Conservation (phyloP, 78 protist species). For the Paratrimastix pyriformis region DNA sequence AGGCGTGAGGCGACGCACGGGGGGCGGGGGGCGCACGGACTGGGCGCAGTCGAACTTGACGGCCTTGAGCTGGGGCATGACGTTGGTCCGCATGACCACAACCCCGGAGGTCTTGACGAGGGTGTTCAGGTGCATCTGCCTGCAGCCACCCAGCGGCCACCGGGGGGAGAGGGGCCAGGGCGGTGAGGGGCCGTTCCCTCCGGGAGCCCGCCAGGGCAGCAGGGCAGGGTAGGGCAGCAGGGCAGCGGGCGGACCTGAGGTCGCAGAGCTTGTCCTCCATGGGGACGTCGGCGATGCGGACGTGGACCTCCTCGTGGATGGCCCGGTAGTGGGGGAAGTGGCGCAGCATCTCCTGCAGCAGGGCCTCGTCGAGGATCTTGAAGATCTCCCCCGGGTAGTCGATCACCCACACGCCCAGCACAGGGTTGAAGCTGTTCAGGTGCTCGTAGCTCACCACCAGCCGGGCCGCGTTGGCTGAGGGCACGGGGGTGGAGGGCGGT, state of each 20-base stretch:
- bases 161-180: not conserved
- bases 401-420: not conserved
- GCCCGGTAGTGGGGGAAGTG: not conserved
- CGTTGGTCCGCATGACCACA: constrained; percentile 84
- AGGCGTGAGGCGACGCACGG: not conserved
- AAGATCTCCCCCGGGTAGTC: not conserved
- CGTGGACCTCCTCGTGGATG: constrained; percentile 44
- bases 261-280: constrained; percentile 75
- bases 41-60: constrained; percentile 1
- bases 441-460: not conserved
- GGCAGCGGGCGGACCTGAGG: constrained; percentile 23
- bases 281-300: constrained; percentile 84
- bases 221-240: not conserved
- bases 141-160: not conserved
- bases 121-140: constrained; percentile 74
- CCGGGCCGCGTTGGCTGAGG: not conserved
- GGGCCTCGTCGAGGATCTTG: constrained; percentile 5
- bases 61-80: constrained; percentile 82
- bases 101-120: constrained; percentile 81
- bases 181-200: not conserved
- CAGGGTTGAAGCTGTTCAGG: not conserved
- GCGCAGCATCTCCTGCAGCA: not conserved
- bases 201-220: not conserved
- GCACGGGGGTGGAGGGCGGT: not conserved
- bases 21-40: constrained; percentile 11